Percentiles rank a stretch among this genome's conserved stretches.
phyloP scores from a whole-genome alignment of 768 basidiomycete genomes.

The Lactarius sanguifluus region DNA sequence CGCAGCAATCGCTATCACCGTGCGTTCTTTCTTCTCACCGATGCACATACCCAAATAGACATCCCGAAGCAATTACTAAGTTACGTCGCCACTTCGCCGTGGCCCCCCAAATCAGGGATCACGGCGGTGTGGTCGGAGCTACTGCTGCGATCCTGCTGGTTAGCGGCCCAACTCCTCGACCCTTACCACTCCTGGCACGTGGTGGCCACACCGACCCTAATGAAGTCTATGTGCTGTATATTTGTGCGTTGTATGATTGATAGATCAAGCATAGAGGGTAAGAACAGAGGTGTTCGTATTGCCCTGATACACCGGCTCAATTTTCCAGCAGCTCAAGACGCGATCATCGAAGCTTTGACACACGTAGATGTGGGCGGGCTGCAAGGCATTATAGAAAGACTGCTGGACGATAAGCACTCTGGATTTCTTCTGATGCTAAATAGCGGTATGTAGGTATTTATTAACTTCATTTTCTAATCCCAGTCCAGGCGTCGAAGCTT shows the following conservation, averaged over 20 bases:
- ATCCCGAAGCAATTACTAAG: constrained; percentile 14
- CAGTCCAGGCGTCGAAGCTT: constrained; percentile 6
- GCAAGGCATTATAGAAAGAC: constrained; percentile 9
- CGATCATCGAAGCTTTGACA: constrained; percentile 15
- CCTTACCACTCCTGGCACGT: constrained; percentile 21
- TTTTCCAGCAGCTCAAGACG: constrained; percentile 7
- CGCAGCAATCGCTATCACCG: constrained; percentile 24
- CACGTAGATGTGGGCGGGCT: constrained; percentile 8
- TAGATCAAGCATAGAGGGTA: constrained; percentile 6
- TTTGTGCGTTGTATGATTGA: constrained; percentile 10
- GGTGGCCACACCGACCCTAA: constrained; percentile 4
- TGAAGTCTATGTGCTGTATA: constrained; percentile 19
- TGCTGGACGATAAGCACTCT: constrained; percentile 17
- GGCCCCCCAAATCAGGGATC: neutral
- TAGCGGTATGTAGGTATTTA: constrained; percentile 5
- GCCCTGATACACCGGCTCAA: neutral
- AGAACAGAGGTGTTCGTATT: neutral
- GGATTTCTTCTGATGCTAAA: constrained; percentile 12
- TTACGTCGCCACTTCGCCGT: neutral
- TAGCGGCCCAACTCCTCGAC: constrained; percentile 20
- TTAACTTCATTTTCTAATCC: constrained; percentile 6
- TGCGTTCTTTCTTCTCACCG: constrained; percentile 9
- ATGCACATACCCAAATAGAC: neutral
- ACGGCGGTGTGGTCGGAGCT: constrained; percentile 6
- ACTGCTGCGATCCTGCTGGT: constrained; percentile 27